Conservation (phyloP, 129 eudicot species). For the Pseudognaphalium luteoalbum region DNA sequence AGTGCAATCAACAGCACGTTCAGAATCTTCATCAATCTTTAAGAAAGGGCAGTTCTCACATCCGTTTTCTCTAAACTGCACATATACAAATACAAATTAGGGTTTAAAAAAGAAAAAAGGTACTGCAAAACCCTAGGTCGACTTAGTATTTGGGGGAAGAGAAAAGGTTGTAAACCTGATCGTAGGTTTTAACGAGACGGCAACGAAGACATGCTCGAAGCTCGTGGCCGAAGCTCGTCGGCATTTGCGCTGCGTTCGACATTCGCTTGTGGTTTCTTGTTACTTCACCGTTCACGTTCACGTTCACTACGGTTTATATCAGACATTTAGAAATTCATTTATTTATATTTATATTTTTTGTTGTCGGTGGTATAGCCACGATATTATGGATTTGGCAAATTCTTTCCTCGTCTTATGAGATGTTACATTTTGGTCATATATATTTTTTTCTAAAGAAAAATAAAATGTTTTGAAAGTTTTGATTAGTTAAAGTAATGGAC, state of each 20-base stretch:
- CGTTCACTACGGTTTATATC: neutral
- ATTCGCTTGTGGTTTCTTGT: conserved; percentile 19
- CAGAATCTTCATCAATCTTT: conserved; percentile 86
- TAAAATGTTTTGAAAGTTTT: no score
- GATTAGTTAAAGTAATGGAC: no score
- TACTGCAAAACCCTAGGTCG: conserved; percentile 1
- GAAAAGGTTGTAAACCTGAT: conserved; percentile 55
- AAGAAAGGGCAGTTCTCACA: conserved; percentile 97
- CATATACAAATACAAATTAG: neutral
- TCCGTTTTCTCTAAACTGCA: conserved; percentile 80
- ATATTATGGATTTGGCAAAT: no score
- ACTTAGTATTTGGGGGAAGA: neutral
- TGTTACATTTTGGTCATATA: no score
- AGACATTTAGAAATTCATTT: neutral
- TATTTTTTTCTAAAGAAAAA: no score
- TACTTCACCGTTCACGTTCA: neutral
- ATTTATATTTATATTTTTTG: no score
- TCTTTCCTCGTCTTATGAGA: no score
- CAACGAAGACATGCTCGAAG: conserved; percentile 98
- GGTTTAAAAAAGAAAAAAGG: neutral
- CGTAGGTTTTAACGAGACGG: conserved; percentile 88
- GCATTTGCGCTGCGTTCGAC: conserved; percentile 73
- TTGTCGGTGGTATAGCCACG: no score
- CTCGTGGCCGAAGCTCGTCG: conserved; percentile 97
- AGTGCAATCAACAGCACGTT: conserved; percentile 85